These are phyloP conservation scores for Capsella rubella DNA, from an alignment of 441 rosid species.

Conservation along the genomic window DNA sequence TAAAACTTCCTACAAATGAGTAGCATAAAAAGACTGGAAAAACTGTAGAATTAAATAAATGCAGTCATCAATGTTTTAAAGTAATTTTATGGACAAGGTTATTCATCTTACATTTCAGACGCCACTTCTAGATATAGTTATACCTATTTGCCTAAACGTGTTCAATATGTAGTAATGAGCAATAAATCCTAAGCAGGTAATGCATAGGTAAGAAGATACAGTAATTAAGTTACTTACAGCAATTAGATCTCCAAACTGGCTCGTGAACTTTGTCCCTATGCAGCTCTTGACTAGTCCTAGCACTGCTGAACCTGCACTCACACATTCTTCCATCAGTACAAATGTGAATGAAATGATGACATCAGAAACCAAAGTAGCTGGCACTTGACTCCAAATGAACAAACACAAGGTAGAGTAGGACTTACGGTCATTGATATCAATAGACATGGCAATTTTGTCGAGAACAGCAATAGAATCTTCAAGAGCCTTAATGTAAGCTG, in stretches of 20 bases:
- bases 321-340: slow-evolving; percentile 9
- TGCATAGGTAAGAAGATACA: neutral
- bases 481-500: slow-evolving; percentile 86
- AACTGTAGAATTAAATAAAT: neutral
- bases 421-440: slow-evolving; percentile 82
- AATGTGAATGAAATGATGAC: neutral
- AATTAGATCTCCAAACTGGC: slow-evolving; percentile 83
- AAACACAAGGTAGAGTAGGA: slow-evolving; percentile 17
- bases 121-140: neutral
- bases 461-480: slow-evolving; percentile 84
- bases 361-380: slow-evolving; percentile 2
- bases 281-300: slow-evolving; percentile 82
- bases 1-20: neutral
- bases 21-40: neutral
- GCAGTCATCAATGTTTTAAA: neutral
- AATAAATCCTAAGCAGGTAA: neutral
- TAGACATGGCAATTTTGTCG: slow-evolving; percentile 79
- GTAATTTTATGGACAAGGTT: neutral
- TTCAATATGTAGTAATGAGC: neutral
- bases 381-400: neutral
- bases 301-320: slow-evolving; percentile 63
- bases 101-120: neutral
- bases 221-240: slow-evolving; percentile 59
- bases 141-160: neutral
- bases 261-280: slow-evolving; percentile 87